Conservation (phyloP, 2,329 filamentous ascomycete genomes). For the Cladosporium sp. region DNA sequence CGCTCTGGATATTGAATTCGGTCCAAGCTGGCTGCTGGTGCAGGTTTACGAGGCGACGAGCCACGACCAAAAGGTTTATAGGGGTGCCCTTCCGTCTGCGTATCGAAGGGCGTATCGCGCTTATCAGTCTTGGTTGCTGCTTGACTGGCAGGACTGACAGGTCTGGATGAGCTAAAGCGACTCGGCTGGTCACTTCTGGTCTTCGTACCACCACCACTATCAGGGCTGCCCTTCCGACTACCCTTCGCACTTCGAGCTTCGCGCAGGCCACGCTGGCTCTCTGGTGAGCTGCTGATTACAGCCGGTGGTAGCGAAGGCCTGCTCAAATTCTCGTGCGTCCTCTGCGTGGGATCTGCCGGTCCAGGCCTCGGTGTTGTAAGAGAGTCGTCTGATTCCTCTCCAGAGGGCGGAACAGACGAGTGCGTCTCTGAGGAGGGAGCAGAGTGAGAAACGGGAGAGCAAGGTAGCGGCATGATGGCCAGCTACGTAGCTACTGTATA, state of each 20-base stretch:
- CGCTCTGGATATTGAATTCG: neutral
- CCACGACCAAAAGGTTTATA: conserved; percentile 18
- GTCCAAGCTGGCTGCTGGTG: neutral
- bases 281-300: neutral
- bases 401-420: conserved; percentile 13
- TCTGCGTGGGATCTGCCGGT: conserved; percentile 26
- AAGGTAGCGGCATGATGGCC: conserved; percentile 24
- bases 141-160: neutral
- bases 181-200: neutral
- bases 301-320: conserved; percentile 20
- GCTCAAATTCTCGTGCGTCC: conserved; percentile 26
- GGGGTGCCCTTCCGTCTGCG: conserved; percentile 15
- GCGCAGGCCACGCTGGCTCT: neutral
- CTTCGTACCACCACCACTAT: conserved; percentile 2
- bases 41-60: conserved; percentile 6
- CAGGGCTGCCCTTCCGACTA: conserved; percentile 1
- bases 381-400: conserved; percentile 29
- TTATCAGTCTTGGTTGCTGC: neutral
- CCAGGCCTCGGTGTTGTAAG: conserved; percentile 32
- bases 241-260: neutral
- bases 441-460: conserved; percentile 31
- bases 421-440: conserved; percentile 24
- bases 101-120: conserved; percentile 6
- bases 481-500: neutral
- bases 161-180: neutral